phyloP scores from a whole-genome alignment of 495 filamentous ascomycete genomes.

The Trichoderma gamsii region DNA sequence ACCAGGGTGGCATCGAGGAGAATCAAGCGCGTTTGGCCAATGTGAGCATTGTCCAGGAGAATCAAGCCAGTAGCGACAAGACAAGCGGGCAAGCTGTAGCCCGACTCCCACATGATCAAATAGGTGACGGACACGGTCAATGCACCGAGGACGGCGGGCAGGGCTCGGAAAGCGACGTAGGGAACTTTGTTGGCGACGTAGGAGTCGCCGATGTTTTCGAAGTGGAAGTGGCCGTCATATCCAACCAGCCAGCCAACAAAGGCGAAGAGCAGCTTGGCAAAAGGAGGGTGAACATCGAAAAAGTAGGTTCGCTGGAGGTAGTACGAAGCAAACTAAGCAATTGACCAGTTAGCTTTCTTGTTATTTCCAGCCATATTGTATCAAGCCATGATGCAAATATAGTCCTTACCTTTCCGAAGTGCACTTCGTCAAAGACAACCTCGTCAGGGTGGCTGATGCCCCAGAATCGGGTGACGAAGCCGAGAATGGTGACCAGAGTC shows the following conservation, averaged over 20 bases:
- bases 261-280: slow-evolving; percentile 85
- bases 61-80: slow-evolving; percentile 79
- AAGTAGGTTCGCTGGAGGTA: slow-evolving; percentile 98
- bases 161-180: slow-evolving; percentile 88
- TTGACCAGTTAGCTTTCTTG: slow-evolving; percentile 19
- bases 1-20: slow-evolving; percentile 92
- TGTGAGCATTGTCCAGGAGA: slow-evolving; percentile 96
- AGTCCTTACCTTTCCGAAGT: slow-evolving; percentile 89
- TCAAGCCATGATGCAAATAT: neutral
- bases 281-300: slow-evolving; percentile 98
- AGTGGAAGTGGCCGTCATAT: slow-evolving; percentile 94
- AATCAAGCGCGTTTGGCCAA: slow-evolving; percentile 93
- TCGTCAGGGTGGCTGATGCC: slow-evolving; percentile 90
- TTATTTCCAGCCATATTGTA: neutral
- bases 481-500: slow-evolving; percentile 67
- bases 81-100: slow-evolving; percentile 90
- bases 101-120: slow-evolving; percentile 99
- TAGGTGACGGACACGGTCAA: slow-evolving; percentile 92
- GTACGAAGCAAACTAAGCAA: slow-evolving; percentile 78
- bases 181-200: slow-evolving; percentile 96
- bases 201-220: slow-evolving; percentile 98
- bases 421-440: slow-evolving; percentile 98
- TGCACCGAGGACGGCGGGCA: slow-evolving; percentile 87
- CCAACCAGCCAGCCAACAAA: slow-evolving; percentile 94
- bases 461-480: slow-evolving; percentile 90